phyloP scores from a whole-genome alignment of 2,329 filamentous ascomycete genomes.

The Fusarium piperis region DNA sequence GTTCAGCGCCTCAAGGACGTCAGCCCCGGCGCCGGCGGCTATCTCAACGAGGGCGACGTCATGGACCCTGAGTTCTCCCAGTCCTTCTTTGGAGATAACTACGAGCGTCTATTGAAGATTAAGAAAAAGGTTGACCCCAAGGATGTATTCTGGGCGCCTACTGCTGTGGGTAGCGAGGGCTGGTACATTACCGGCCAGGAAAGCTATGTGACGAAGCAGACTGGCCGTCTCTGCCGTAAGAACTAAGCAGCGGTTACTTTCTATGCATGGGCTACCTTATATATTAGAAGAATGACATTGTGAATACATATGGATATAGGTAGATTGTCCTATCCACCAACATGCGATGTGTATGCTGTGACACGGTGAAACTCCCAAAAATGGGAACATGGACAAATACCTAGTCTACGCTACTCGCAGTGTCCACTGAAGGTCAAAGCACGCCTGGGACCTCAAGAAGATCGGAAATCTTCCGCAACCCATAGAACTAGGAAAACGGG shows the following conservation, averaged over 20 bases:
- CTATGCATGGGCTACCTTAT: neutral
- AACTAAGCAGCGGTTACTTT: neutral
- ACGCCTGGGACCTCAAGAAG: neutral
- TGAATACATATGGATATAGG: neutral
- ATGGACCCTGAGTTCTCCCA: constrained; percentile 41
- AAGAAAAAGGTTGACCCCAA: constrained; percentile 47
- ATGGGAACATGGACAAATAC: neutral
- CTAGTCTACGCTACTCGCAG: neutral
- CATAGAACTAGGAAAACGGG: neutral
- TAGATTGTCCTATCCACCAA: neutral
- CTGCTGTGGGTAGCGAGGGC: constrained; percentile 18
- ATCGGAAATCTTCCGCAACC: neutral
- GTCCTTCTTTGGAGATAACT: constrained; percentile 44
- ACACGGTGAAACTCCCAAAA: neutral
- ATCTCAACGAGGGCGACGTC: constrained; percentile 47
- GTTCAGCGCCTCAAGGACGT: constrained; percentile 44
- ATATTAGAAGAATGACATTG: neutral
- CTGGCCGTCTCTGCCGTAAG: constrained; percentile 11
- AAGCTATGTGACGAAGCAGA: constrained; percentile 18
- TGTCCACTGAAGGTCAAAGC: neutral
- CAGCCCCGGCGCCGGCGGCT: constrained; percentile 39
- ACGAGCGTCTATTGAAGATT: constrained; percentile 38
- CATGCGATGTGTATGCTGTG: neutral
- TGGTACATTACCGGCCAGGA: constrained; percentile 14
- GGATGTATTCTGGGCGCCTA: constrained; percentile 38